Evolutionary conservation across 1,284 basidiomycete genomes (phyloP).

Genomic region (Inonotus obliquus): DNA sequence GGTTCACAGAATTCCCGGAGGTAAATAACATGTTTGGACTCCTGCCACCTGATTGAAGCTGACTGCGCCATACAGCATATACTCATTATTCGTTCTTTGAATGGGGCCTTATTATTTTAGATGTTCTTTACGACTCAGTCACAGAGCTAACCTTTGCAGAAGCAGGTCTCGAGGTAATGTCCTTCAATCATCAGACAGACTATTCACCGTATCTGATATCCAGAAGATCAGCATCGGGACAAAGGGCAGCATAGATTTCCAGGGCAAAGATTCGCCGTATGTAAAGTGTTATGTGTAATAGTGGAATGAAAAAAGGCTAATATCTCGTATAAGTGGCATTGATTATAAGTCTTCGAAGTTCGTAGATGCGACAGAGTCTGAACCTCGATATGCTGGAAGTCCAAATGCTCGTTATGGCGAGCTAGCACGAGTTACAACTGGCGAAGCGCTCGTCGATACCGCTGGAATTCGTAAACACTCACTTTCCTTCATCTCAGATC

Average conservation of each 20-base stretch:
- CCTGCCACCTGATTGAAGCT: background rate
- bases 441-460: background rate
- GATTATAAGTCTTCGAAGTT: background rate
- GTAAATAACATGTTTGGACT: slow-evolving; percentile 33
- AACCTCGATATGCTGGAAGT: background rate
- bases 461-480: slow-evolving; percentile 21
- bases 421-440: background rate
- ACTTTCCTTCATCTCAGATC: slow-evolving; percentile 43
- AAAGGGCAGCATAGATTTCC: background rate
- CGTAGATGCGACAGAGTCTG: background rate
- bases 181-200: background rate
- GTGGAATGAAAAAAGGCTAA: background rate
- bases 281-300: background rate
- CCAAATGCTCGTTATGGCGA: background rate
- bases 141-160: slow-evolving; percentile 57
- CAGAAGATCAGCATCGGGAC: background rate
- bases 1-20: slow-evolving; percentile 72
- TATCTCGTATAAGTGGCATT: background rate
- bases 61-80: slow-evolving; percentile 52
- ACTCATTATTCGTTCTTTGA: slow-evolving; percentile 84
- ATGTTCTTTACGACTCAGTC: slow-evolving; percentile 75
- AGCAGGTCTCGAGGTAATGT: slow-evolving; percentile 46
- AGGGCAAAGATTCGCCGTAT: background rate
- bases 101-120: slow-evolving; percentile 79
- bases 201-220: background rate